Percentiles rank a stretch among this genome's conserved stretches.
These are phyloP conservation scores for Hypomyces rosellus DNA, from an alignment of 2,329 filamentous ascomycete species.

Conservation along the genomic window DNA sequence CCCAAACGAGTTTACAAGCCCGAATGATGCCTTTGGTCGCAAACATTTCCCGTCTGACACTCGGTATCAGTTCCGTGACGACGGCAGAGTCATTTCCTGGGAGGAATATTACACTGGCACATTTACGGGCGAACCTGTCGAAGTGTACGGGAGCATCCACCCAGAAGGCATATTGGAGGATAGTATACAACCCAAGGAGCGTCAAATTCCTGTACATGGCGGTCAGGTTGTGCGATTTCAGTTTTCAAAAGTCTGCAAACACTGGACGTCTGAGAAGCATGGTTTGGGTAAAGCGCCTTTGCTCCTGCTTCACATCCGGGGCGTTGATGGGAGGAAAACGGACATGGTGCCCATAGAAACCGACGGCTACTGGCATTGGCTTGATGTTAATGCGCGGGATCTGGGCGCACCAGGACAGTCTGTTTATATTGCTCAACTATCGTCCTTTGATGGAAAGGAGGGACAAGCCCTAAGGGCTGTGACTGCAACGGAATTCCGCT, in stretches of 20 bases:
- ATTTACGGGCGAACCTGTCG: constrained; percentile 40
- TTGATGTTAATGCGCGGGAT: constrained; percentile 61
- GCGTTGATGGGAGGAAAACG: constrained; percentile 58
- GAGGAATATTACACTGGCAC: constrained; percentile 72
- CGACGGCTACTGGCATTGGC: constrained; percentile 77
- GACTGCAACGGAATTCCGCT: constrained; percentile 39
- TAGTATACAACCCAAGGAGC: constrained; percentile 50
- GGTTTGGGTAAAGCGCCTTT: constrained; percentile 61
- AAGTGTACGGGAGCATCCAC: constrained; percentile 38
- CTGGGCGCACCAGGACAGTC: constrained; percentile 65
- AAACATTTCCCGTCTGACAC: constrained; percentile 71
- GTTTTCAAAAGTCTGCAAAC: constrained; percentile 71
- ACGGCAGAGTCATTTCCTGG: constrained; percentile 65
- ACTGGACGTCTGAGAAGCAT: constrained; percentile 70
- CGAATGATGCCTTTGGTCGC: constrained; percentile 74
- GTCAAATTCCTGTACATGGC: constrained; percentile 54
- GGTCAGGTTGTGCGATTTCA: constrained; percentile 63
- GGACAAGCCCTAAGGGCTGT: constrained; percentile 36
- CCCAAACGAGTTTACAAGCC: constrained; percentile 51
- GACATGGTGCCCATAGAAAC: constrained; percentile 66
- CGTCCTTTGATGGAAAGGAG: constrained; percentile 38
- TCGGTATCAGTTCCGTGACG: constrained; percentile 65
- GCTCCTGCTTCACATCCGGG: constrained; percentile 62
- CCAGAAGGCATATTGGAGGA: constrained; percentile 48
- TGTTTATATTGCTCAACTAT: constrained; percentile 58